Evolutionary conservation across 73 alveolate genomes (phyloP).

Genomic region (Paramecium sonneborni): DNA sequence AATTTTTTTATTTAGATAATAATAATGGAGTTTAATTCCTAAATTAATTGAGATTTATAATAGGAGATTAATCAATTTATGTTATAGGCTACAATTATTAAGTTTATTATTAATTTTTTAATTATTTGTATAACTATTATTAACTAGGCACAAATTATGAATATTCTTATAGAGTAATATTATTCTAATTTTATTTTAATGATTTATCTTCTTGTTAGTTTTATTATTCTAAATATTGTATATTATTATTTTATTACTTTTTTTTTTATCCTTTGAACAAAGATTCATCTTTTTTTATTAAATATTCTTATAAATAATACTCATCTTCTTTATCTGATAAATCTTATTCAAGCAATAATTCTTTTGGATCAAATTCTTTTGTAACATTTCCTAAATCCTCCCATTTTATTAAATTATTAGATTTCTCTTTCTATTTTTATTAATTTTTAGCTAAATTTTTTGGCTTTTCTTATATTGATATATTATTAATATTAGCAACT

Average conservation of each 20-base stretch:
- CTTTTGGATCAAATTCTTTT: constrained; percentile 45
- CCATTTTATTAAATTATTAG: background rate
- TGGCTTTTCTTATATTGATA: background rate
- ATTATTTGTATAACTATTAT: background rate
- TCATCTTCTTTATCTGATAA: constrained; percentile 55
- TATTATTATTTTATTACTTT: background rate
- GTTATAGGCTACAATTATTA: background rate
- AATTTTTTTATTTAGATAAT: background rate
- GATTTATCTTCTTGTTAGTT: background rate
- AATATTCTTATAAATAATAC: constrained; percentile 12
- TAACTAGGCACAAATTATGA: background rate
- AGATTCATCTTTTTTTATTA: background rate
- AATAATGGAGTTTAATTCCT: background rate
- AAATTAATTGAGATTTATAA: background rate
- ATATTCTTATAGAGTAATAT: background rate
- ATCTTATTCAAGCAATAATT: constrained; percentile 30
- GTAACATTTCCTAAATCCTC: background rate
- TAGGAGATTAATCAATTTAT: background rate
- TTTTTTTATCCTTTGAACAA: background rate
- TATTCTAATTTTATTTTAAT: background rate
- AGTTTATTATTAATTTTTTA: background rate
- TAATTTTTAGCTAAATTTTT: background rate
- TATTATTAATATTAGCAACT: background rate
- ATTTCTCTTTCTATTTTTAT: background rate
- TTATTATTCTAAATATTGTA: background rate